Evolutionary conservation across 495 filamentous ascomycete species (phyloP), one percentile per base, ranked within the genome.

Genomic region (Penicillium psychrofluorescens): DNA sequence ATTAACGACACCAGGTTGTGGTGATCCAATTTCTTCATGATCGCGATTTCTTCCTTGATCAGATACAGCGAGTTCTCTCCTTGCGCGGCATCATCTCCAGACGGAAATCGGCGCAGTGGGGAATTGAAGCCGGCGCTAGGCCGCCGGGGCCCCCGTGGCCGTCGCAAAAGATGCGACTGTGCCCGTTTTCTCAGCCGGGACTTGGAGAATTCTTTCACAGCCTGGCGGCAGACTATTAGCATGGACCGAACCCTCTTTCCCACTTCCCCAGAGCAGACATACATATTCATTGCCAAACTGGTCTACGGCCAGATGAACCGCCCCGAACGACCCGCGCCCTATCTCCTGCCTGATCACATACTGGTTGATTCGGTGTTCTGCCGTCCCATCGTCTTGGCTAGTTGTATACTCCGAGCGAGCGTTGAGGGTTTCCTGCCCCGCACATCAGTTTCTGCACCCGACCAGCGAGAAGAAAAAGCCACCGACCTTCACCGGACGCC

Each of bases 11-110:
- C 90, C 33, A 98, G 68, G 61, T 98, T 98, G 34, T 77, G 80
- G 51, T 98, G 92, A 58, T 96, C 81, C 38, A 98, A 75, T 62
- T 98, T 97, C 71, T 98, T 98, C 87, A 98, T 96, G 58, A 98
- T 95, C 16, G 92, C 92, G 52, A 98, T 95, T 60, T 98, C 92
- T 64, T 95, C 88, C 46, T 86, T 87, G 59, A 98, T 98, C 36
- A 97, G 71, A 59, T 82, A 85, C 2, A 97, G 71, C 2, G 90
- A 77, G 55, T 95, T 91, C 38, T 81, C 79, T n/a, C 72, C 75
- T 44, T 81, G 82, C 45, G 77, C 67, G 16, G 67, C 66, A 37
- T 72, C 70, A 9, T 67, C 61, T 12, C 60, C 66, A 1, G 77
- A 68, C 11, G 74, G 74, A 50, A 62, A 54, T 6, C 76, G 67